Evolutionary conservation across 78 protist genomes (phyloP).

Genomic region (Dictyostelium capitatum): DNA sequence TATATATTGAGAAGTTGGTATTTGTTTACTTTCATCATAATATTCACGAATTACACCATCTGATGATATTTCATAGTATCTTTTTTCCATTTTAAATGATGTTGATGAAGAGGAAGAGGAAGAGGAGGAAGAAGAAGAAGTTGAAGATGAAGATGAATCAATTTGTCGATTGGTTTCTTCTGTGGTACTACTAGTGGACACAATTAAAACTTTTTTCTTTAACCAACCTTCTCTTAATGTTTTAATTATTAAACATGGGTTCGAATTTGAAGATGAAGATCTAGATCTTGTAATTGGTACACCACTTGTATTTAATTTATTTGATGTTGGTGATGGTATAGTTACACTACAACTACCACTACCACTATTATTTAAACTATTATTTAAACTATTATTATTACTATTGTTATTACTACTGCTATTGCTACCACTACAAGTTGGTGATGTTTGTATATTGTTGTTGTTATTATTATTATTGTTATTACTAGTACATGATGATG

Average conservation of each 20-base stretch:
- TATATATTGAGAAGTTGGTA: background rate
- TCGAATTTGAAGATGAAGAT: conserved; percentile 57
- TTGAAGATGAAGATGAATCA: background rate
- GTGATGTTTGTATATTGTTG: conserved; percentile 13
- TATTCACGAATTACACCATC: conserved; percentile 54
- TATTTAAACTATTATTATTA: background rate
- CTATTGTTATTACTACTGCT: background rate
- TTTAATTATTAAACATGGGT: conserved; percentile 50
- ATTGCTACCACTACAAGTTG: background rate
- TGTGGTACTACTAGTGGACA: no score
- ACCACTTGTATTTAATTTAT: background rate
- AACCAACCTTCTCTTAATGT: conserved; percentile 60
- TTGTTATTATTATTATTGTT: background rate
- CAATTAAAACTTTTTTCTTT: conserved; percentile 16
- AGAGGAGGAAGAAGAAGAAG: background rate
- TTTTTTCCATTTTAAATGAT: conserved; percentile 6
- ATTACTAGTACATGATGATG: background rate
- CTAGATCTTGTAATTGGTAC: conserved; percentile 69
- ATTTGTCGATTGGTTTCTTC: background rate
- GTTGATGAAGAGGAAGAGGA: background rate
- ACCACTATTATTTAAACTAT: background rate
- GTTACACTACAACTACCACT: background rate
- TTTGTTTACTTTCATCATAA: conserved; percentile 54
- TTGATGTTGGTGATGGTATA: background rate
- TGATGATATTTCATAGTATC: conserved; percentile 38